Conservation (phyloP, 1,139 yeast genomes). For the Suhomyces panamericanus region DNA sequence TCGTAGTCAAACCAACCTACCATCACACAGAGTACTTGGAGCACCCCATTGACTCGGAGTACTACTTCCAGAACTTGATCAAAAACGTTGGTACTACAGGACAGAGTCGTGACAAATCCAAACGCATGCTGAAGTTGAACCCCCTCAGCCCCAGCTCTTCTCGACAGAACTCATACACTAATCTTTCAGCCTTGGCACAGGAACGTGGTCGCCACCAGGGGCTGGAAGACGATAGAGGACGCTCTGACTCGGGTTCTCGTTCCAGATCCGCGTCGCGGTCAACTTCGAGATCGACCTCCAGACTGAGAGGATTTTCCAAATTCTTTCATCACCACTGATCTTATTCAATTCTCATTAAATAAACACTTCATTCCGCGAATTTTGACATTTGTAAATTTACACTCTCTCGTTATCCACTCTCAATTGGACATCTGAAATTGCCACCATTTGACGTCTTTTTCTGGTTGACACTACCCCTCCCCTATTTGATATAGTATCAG, state of each 20-base stretch:
- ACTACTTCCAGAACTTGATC: conserved; percentile 36
- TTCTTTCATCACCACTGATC: conserved; percentile 18
- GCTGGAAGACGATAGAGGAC: conserved; percentile 16
- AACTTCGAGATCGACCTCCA: conserved; percentile 22
- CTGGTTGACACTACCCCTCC: neutral
- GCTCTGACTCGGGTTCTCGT: neutral
- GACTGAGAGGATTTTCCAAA: conserved; percentile 23
- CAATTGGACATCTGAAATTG: no score
- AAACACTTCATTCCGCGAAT: neutral
- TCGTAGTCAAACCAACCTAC: conserved; percentile 61
- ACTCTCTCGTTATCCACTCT: no score
- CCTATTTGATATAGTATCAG: neutral
- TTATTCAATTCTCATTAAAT: conserved; percentile 1
- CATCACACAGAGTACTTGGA: conserved; percentile 31
- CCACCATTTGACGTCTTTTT: no score
- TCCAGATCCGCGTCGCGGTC: conserved; percentile 13
- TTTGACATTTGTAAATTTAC: neutral
- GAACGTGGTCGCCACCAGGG: conserved; percentile 11
- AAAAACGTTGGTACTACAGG: conserved; percentile 20
- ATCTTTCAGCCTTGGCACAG: conserved; percentile 16
- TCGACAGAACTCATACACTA: conserved; percentile 20
- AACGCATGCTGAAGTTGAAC: conserved; percentile 10
- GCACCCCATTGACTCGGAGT: conserved; percentile 28
- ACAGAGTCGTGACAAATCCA: conserved; percentile 6
- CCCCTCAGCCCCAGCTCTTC: conserved; percentile 11